Conservation (phyloP, 2,329 filamentous ascomycete species). For the Exophiala sp. region DNA sequence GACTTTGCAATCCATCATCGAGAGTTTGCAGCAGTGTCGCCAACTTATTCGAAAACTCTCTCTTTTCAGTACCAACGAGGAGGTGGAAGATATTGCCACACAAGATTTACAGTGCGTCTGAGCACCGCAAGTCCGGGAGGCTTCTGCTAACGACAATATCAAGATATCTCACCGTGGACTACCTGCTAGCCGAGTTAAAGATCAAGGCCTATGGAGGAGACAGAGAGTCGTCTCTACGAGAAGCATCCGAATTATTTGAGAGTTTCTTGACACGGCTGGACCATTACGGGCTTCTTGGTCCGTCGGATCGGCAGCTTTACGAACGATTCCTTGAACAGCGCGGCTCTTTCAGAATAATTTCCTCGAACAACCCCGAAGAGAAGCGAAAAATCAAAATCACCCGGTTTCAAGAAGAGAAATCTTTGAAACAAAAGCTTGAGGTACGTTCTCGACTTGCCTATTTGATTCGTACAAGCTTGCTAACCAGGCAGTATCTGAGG, state of each 20-base stretch:
- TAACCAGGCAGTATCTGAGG: slow-evolving; percentile 19
- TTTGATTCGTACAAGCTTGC: background rate
- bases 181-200: slow-evolving; percentile 71
- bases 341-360: slow-evolving; percentile 65
- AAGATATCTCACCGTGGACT: slow-evolving; percentile 70
- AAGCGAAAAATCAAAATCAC: slow-evolving; percentile 79
- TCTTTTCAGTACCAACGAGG: slow-evolving; percentile 87
- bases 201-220: slow-evolving; percentile 59
- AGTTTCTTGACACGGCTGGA: slow-evolving; percentile 70
- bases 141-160: slow-evolving; percentile 7
- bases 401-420: slow-evolving; percentile 78
- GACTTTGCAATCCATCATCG: slow-evolving; percentile 19
- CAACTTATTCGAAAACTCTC: slow-evolving; percentile 63
- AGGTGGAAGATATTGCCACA: slow-evolving; percentile 77
- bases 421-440: slow-evolving; percentile 75
- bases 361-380: slow-evolving; percentile 59
- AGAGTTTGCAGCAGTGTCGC: slow-evolving; percentile 56
- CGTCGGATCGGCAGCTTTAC: slow-evolving; percentile 61
- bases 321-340: slow-evolving; percentile 68
- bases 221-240: slow-evolving; percentile 57
- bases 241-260: slow-evolving; percentile 67
- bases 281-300: slow-evolving; percentile 65
- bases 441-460: slow-evolving; percentile 42
- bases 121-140: background rate
- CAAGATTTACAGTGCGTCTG: slow-evolving; percentile 70